These are phyloP conservation scores for Mycena rosella DNA, from an alignment of 768 basidiomycete genomes.

Conservation along the genomic window DNA sequence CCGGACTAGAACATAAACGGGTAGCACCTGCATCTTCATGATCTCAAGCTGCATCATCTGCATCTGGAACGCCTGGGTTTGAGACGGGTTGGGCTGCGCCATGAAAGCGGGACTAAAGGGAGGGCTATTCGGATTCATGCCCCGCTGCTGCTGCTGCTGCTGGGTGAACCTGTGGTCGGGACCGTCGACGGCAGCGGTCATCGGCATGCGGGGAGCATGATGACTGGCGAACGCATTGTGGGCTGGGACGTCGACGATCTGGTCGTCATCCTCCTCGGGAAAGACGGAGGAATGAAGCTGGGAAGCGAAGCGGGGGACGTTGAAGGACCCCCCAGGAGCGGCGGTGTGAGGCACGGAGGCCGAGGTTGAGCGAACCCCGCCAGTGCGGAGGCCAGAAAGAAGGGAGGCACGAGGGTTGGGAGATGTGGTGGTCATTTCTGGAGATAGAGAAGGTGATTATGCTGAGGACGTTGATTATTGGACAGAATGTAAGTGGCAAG, in stretches of 20 bases:
- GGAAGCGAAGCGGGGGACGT: conserved; percentile 68
- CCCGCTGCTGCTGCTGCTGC: conserved; percentile 72
- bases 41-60: conserved; percentile 91
- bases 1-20: conserved; percentile 1
- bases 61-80: conserved; percentile 79
- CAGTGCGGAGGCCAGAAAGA: conserved; percentile 90
- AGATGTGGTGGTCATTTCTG: conserved; percentile 60
- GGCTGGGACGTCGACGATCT: conserved; percentile 67
- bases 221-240: conserved; percentile 65
- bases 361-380: conserved; percentile 87
- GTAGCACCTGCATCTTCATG: conserved; percentile 81
- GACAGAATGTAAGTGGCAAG: conserved; percentile 48
- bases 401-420: conserved; percentile 83
- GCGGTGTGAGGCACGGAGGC: conserved; percentile 75
- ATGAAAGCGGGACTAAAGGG: conserved; percentile 68
- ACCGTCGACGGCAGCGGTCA: conserved; percentile 81
- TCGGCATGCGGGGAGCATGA: conserved; percentile 55
- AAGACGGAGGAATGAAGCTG: conserved; percentile 58
- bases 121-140: conserved; percentile 66
- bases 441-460: conserved; percentile 45
- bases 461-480: conserved; percentile 51
- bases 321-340: conserved; percentile 72
- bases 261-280: conserved; percentile 69
- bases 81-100: conserved; percentile 60
- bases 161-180: conserved; percentile 75